These are phyloP conservation scores for Perkinsus olseni DNA, from an alignment of 169 alveolate genomes.

Conservation along the genomic window DNA sequence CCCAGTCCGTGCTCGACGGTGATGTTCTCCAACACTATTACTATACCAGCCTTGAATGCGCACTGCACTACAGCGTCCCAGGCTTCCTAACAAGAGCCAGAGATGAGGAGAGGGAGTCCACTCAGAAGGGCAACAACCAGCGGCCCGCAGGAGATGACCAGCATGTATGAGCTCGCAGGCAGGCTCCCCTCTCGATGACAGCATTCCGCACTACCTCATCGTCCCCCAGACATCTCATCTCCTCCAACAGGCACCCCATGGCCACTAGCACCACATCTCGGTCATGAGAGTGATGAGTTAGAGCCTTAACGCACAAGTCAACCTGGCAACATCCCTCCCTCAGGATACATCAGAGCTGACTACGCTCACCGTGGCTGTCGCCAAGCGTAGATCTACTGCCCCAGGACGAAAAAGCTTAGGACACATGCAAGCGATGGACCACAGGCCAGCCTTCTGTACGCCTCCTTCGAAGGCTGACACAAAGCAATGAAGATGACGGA, in stretches of 20 bases:
- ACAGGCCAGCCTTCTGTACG: not conserved
- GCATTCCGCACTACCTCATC: not conserved
- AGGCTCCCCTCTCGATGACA: too few relatives aligned
- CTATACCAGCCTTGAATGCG: not conserved
- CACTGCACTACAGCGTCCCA: not conserved
- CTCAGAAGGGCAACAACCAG: not conserved
- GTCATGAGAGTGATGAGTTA: not conserved
- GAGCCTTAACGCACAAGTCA: not conserved
- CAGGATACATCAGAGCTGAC: not conserved
- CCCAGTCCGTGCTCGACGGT: not conserved
- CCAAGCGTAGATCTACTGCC: not conserved
- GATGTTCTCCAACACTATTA: not conserved
- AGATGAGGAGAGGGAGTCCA: not conserved
- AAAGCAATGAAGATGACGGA: too few relatives aligned
- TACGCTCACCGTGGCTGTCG: not conserved
- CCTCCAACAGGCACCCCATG: not conserved
- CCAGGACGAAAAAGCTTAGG: not conserved
- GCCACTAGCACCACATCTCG: not conserved
- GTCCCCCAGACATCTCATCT: not conserved
- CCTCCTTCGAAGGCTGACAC: not conserved
- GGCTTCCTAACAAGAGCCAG: not conserved
- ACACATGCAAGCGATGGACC: not conserved
- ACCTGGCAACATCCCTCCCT: not conserved
- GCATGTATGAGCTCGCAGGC: too few relatives aligned
- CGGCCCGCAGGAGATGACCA: too few relatives aligned